These are phyloP conservation scores for Agarophyton chilense DNA, from an alignment of 23 red algal species.

Conservation along the genomic window DNA sequence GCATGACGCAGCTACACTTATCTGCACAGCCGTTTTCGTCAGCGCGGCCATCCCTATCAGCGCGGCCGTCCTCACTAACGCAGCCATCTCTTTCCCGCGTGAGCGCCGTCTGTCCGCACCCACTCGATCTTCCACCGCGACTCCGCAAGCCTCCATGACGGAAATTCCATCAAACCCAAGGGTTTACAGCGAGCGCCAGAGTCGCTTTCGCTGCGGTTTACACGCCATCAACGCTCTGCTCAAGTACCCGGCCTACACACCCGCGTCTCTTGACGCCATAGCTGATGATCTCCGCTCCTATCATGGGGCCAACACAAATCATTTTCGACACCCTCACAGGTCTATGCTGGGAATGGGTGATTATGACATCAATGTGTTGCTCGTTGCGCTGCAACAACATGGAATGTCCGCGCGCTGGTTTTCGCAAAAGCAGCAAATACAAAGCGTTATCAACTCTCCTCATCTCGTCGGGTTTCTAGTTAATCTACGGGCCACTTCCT, in stretches of 20 bases:
- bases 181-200: constrained; percentile 67
- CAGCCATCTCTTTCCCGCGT: too few species aligned
- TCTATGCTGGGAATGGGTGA: constrained; percentile 26
- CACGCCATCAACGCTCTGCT: constrained; percentile 66
- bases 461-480: constrained; percentile 35
- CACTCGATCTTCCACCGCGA: too few species aligned
- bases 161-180: neutral
- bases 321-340: constrained; percentile 19
- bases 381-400: constrained; percentile 26
- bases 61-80: too few species aligned
- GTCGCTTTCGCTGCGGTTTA: constrained; percentile 57
- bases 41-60: too few species aligned
- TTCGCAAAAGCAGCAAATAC: neutral
- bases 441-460: neutral
- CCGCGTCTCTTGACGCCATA: neutral
- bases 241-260: neutral
- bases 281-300: constrained; percentile 4
- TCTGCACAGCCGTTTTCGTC: too few species aligned
- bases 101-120: too few species aligned
- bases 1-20: too few species aligned
- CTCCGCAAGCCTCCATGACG: neutral
- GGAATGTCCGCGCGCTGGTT: constrained; percentile 36
- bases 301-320: neutral
- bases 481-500: neutral
- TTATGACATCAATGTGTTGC: constrained; percentile 65